phyloP scores from a whole-genome alignment of 768 basidiomycete genomes.

The Mycena crocata region DNA sequence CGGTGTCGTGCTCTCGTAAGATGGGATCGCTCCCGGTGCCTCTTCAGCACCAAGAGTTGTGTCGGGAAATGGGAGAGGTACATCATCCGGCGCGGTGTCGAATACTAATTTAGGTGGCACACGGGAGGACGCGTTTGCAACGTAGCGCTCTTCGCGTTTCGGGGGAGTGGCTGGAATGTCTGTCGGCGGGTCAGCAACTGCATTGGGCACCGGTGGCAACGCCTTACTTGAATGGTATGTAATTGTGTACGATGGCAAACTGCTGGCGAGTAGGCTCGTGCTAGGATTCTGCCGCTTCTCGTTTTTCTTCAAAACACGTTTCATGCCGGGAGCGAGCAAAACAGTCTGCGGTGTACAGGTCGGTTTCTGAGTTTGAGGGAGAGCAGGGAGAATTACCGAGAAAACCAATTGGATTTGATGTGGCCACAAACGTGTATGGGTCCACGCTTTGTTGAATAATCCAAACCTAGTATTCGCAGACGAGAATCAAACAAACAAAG shows the following conservation, averaged over 20 bases:
- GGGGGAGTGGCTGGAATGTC: background rate
- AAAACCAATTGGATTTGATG: too few relatives aligned
- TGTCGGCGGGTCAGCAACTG: background rate
- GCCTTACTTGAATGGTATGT: background rate
- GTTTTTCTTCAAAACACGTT: background rate
- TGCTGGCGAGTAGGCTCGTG: too few relatives aligned
- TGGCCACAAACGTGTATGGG: too few relatives aligned
- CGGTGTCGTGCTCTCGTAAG: background rate
- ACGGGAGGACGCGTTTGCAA: background rate
- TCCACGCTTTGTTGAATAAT: too few relatives aligned
- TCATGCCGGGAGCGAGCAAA: background rate
- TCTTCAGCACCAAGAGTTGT: background rate
- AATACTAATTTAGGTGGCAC: background rate
- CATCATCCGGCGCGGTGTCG: background rate
- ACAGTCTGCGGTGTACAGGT: too few relatives aligned
- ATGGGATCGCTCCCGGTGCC: background rate
- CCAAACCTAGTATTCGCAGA: too few relatives aligned
- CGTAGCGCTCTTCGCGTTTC: background rate
- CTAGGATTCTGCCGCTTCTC: background rate
- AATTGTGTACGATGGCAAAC: background rate
- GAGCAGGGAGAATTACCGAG: too few relatives aligned
- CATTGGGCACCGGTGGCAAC: background rate
- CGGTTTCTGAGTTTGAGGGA: too few relatives aligned
- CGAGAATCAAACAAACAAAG: too few relatives aligned
- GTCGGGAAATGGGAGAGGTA: background rate